A percentile compares a stretch with the other conserved stretches of the same genome.
Conservation (phyloP, 805 yeast species). For the Saccharomycopsis selenospora region DNA sequence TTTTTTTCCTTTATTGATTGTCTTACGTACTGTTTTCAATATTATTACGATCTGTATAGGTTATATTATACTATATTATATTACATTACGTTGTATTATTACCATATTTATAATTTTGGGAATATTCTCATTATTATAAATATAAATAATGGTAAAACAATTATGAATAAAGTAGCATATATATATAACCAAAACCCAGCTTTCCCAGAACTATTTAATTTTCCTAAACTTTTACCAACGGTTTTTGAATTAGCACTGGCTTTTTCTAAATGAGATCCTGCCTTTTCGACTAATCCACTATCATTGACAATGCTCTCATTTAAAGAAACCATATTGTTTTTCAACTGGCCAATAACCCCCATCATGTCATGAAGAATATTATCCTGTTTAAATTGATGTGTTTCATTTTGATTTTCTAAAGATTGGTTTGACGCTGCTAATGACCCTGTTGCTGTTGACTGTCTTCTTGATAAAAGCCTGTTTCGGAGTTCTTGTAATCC, state of each 20-base stretch:
- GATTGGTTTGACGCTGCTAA: not conserved
- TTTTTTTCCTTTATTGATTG: no score
- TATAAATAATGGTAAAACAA: not conserved
- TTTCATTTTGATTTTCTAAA: slow-evolving; percentile 17
- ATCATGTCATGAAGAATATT: slow-evolving; percentile 16
- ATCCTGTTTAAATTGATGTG: slow-evolving; percentile 16
- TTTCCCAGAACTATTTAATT: slow-evolving; percentile 11
- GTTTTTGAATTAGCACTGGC: slow-evolving; percentile 11
- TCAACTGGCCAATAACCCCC: slow-evolving; percentile 17
- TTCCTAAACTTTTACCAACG: slow-evolving; percentile 13
- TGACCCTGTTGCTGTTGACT: slow-evolving; percentile 1
- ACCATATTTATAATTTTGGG: not conserved
- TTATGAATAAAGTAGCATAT: slow-evolving; percentile 4
- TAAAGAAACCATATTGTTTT: slow-evolving; percentile 11
- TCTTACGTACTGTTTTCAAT: no score
- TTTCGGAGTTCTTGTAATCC: slow-evolving; percentile 11
- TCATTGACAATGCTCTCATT: slow-evolving; percentile 15
- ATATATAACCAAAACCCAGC: slow-evolving; percentile 20
- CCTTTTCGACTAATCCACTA: slow-evolving; percentile 1
- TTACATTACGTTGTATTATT: no score
- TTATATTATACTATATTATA: no score
- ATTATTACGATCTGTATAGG: no score
- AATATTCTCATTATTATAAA: not conserved
- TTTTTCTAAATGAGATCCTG: slow-evolving; percentile 13
- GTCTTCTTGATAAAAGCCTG: slow-evolving; percentile 11